phyloP scores from a whole-genome alignment of 2,329 filamentous ascomycete genomes.

The Fusarium pseudograminearum region DNA sequence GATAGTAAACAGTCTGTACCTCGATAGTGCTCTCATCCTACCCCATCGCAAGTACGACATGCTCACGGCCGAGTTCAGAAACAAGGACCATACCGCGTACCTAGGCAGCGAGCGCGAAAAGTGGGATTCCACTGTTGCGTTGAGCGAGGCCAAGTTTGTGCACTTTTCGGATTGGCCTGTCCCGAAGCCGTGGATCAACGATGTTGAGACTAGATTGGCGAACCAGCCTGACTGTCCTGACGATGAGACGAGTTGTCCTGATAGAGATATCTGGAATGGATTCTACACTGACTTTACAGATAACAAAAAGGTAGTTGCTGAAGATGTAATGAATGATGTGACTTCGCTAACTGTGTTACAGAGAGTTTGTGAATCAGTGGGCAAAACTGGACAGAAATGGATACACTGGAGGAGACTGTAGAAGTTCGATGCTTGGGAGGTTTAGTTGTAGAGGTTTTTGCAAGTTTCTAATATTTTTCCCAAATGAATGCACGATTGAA shows the following conservation, averaged over 20 bases:
- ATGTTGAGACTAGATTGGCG: neutral
- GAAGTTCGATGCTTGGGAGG: neutral
- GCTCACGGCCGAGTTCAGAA: constrained; percentile 73
- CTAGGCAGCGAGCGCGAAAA: constrained; percentile 58
- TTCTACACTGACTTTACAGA: constrained; percentile 35
- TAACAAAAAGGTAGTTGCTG: constrained; percentile 18
- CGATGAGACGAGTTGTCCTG: constrained; percentile 1
- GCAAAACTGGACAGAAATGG: constrained; percentile 12
- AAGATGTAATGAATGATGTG: fast-evolving
- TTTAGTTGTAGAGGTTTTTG: neutral
- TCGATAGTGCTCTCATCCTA: constrained; percentile 68
- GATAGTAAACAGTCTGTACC: constrained; percentile 72
- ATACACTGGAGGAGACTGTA: constrained; percentile 21
- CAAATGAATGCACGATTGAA: neutral
- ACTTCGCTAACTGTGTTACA: neutral
- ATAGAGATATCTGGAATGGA: constrained; percentile 34
- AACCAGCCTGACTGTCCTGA: constrained; percentile 17
- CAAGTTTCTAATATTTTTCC: neutral
- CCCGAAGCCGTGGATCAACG: constrained; percentile 66
- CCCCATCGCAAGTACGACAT: constrained; percentile 74
- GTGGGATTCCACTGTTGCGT: constrained; percentile 68
- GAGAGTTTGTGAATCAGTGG: constrained; percentile 24
- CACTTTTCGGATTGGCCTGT: constrained; percentile 81
- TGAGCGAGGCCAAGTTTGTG: constrained; percentile 72
- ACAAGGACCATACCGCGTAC: constrained; percentile 60